A percentile compares a stretch with the other conserved stretches of the same genome.
phyloP scores from a whole-genome alignment of 2,329 filamentous ascomycete species.

The Xylaria sp. region DNA sequence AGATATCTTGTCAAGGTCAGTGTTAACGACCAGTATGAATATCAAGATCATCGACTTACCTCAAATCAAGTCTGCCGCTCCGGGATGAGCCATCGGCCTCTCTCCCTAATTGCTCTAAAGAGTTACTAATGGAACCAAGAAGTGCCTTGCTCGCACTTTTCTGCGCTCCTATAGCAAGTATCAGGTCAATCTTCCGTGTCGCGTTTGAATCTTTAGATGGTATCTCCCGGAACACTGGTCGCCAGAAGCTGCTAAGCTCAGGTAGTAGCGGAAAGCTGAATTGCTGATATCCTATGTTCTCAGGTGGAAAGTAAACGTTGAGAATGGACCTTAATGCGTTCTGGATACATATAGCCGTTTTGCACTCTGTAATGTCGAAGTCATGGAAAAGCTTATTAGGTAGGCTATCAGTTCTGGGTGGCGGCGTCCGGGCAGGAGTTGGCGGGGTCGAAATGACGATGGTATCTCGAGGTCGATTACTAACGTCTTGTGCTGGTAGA shows the following conservation, averaged over 20 bases:
- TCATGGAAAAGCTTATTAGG: conserved; percentile 57
- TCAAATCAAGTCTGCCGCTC: conserved; percentile 68
- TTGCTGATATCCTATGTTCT: conserved; percentile 59
- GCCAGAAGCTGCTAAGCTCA: conserved; percentile 64
- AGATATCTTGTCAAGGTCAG: conserved; percentile 60
- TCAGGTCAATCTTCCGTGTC: conserved; percentile 63
- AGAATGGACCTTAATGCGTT: conserved; percentile 67
- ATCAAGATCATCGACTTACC: conserved; percentile 54
- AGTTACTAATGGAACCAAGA: conserved; percentile 59
- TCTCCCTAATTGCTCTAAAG: conserved; percentile 66
- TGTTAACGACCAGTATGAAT: neutral
- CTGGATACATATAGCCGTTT: conserved; percentile 65
- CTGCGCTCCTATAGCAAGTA: conserved; percentile 70
- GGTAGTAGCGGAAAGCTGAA: conserved; percentile 60
- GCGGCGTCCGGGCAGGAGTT: conserved; percentile 57
- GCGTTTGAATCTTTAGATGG: conserved; percentile 49
- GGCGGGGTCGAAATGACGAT: conserved; percentile 51
- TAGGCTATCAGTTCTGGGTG: conserved; percentile 39
- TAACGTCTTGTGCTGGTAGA: conserved; percentile 22
- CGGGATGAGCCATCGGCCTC: conserved; percentile 62
- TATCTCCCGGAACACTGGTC: conserved; percentile 60
- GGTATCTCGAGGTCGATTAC: conserved; percentile 29
- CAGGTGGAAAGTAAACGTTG: conserved; percentile 61
- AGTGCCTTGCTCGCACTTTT: conserved; percentile 64
- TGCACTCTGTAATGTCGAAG: conserved; percentile 54